These are phyloP conservation scores for Aspergillus sergii DNA, from an alignment of 2,329 filamentous ascomycete species.

Conservation along the genomic window DNA sequence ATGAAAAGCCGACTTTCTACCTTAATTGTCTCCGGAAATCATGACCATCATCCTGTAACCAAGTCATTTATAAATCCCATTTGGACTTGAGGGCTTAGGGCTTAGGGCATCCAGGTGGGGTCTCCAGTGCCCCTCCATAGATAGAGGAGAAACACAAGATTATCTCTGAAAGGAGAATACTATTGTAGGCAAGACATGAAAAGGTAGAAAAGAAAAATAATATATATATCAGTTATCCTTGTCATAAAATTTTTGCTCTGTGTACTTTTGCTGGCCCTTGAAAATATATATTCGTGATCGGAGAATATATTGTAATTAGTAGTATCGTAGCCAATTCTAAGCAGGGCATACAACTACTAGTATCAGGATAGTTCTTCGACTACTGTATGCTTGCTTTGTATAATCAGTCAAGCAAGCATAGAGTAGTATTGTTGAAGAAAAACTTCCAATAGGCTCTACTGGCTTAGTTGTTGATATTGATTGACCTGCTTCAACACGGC, in stretches of 20 bases:
- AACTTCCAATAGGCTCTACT: too few species aligned
- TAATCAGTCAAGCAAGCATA: too few species aligned
- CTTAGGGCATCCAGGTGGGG: slow-evolving; percentile 36
- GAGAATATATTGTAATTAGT: too few species aligned
- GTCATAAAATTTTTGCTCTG: not conserved
- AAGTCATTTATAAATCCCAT: not conserved
- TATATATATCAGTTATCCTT: not conserved
- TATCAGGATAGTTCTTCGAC: too few species aligned
- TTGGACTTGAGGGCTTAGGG: slow-evolving; percentile 32
- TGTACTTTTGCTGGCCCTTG: not conserved
- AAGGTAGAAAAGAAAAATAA: not conserved
- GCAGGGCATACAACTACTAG: too few species aligned
- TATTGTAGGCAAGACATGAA: not conserved
- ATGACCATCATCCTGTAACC: not conserved
- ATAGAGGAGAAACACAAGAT: not conserved
- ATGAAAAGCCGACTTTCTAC: not conserved
- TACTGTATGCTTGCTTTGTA: too few species aligned
- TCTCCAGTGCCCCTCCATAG: slow-evolving; percentile 26
- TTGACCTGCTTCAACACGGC: too few species aligned
- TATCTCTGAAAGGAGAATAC: not conserved
- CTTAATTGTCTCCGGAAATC: not conserved
- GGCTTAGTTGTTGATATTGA: too few species aligned
- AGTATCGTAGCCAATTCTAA: too few species aligned
- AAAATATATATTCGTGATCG: too few species aligned
- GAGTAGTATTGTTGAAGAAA: too few species aligned